These are phyloP conservation scores for Citrus cavaleriei DNA, from an alignment of 345 rosid genomes.

Conservation along the genomic window DNA sequence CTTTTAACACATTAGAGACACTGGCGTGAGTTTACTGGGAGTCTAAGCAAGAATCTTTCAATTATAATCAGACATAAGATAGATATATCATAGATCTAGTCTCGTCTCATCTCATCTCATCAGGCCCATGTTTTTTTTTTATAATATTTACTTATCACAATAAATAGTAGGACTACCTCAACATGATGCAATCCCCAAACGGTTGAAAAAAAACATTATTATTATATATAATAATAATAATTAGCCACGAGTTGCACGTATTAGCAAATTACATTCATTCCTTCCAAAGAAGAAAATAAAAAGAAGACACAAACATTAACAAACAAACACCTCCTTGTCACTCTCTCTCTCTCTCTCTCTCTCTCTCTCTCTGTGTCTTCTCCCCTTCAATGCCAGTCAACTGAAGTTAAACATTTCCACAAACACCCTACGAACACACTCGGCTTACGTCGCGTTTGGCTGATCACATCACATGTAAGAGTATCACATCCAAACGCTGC, in stretches of 20 bases:
- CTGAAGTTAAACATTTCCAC: slow-evolving; percentile 6
- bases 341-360: not conserved
- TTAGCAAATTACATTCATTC: not conserved
- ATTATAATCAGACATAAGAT: not conserved
- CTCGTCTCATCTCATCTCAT: not conserved
- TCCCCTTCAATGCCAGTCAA: not conserved
- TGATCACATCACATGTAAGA: not conserved
- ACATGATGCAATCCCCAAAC: no score
- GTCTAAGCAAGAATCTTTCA: not conserved
- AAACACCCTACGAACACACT: not conserved
- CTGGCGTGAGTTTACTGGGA: not conserved
- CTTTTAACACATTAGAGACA: not conserved
- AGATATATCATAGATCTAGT: not conserved
- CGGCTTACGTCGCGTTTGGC: not conserved
- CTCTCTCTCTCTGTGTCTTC: not conserved
- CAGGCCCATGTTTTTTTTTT: no score
- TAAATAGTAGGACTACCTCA: no score
- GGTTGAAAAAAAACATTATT: no score
- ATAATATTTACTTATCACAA: no score
- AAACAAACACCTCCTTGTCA: not conserved
- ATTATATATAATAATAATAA: no score
- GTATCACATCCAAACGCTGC: not conserved
- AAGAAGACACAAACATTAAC: no score
- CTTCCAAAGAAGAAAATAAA: not conserved
- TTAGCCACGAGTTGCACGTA: no score